Evolutionary conservation across 2,329 filamentous ascomycete genomes (phyloP).

Genomic region (Mycosphaerelloides madeirae): DNA sequence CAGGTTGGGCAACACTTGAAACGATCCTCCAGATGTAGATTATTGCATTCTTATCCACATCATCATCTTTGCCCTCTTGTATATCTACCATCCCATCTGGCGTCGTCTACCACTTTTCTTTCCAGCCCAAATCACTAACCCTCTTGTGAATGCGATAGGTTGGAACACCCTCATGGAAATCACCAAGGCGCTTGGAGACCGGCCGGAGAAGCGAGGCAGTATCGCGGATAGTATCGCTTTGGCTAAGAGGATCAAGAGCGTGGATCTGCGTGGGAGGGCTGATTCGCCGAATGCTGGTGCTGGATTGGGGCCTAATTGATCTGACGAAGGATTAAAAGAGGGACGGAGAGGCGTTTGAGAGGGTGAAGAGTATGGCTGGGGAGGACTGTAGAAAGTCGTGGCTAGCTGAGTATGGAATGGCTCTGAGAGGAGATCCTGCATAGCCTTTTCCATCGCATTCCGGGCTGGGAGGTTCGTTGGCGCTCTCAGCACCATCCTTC

Average conservation of each 20-base stretch:
- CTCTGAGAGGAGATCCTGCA: too few species aligned
- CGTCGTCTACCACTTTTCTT: conserved; percentile 1
- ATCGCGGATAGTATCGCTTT: conserved; percentile 20
- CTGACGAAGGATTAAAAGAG: too few species aligned
- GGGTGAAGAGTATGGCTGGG: too few species aligned
- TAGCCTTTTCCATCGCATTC: too few species aligned
- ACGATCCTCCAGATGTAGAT: conserved; percentile 63
- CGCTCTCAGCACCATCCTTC: too few species aligned
- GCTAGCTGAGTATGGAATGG: too few species aligned
- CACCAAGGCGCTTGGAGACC: conserved; percentile 95
- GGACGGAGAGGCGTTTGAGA: too few species aligned
- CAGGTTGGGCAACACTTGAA: conserved; percentile 91
- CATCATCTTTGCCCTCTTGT: conserved; percentile 1
- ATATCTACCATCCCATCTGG: conserved; percentile 7
- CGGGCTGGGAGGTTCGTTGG: too few species aligned
- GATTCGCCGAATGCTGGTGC: neutral
- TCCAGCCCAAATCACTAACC: conserved; percentile 16
- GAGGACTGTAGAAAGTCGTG: too few species aligned
- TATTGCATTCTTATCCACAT: conserved; percentile 7
- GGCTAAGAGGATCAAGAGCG: conserved; percentile 28
- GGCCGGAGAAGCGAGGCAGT: conserved; percentile 56
- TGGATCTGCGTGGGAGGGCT: conserved; percentile 2
- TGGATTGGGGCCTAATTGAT: too few species aligned
- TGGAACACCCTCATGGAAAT: conserved; percentile 66
- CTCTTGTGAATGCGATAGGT: conserved; percentile 26